Evolutionary conservation across 1,284 basidiomycete genomes (phyloP).

Genomic region (Ganoderma multipileum): DNA sequence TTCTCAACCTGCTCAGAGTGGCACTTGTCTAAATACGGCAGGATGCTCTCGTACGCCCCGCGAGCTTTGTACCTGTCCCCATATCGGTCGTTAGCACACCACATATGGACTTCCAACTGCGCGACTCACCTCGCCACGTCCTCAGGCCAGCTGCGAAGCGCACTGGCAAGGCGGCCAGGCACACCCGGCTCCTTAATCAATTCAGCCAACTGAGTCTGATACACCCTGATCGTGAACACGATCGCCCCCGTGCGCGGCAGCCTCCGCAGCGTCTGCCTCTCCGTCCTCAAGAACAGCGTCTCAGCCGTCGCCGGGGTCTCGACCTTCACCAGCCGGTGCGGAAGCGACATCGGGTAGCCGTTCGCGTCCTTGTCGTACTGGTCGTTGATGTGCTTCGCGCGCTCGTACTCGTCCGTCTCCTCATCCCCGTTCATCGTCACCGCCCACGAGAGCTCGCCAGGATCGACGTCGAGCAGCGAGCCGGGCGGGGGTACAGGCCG

Average conservation of each 20-base stretch:
- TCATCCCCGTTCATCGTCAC: slow-evolving; percentile 70
- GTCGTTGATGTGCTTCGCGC: slow-evolving; percentile 32
- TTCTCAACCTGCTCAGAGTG: slow-evolving; percentile 46
- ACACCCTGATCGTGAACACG: slow-evolving; percentile 81
- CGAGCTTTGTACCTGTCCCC: slow-evolving; percentile 62
- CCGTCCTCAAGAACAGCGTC: slow-evolving; percentile 66
- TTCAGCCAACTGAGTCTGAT: slow-evolving; percentile 66
- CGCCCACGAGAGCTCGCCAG: slow-evolving; percentile 75
- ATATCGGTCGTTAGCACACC: background rate
- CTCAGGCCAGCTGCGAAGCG: slow-evolving; percentile 73
- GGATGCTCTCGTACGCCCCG: slow-evolving; percentile 52
- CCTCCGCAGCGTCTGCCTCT: slow-evolving; percentile 77
- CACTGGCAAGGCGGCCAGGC: slow-evolving; percentile 70
- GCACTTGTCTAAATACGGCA: slow-evolving; percentile 56
- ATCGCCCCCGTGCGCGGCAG: slow-evolving; percentile 72
- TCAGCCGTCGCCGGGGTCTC: slow-evolving; percentile 42
- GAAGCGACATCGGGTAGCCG: slow-evolving; percentile 21
- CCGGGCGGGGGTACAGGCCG: slow-evolving; percentile 20
- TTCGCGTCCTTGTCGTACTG: slow-evolving; percentile 16
- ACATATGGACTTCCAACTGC: background rate
- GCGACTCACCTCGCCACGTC: slow-evolving; percentile 55
- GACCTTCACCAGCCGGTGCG: slow-evolving; percentile 23
- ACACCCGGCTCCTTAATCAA: slow-evolving; percentile 69
- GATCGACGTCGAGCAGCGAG: slow-evolving; percentile 49
- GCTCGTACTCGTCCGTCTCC: slow-evolving; percentile 45